Evolutionary conservation across 192 early-diverging fungal genomes (phyloP), one percentile per base, ranked within the genome.

Genomic region (Pilaira anomala): DNA sequence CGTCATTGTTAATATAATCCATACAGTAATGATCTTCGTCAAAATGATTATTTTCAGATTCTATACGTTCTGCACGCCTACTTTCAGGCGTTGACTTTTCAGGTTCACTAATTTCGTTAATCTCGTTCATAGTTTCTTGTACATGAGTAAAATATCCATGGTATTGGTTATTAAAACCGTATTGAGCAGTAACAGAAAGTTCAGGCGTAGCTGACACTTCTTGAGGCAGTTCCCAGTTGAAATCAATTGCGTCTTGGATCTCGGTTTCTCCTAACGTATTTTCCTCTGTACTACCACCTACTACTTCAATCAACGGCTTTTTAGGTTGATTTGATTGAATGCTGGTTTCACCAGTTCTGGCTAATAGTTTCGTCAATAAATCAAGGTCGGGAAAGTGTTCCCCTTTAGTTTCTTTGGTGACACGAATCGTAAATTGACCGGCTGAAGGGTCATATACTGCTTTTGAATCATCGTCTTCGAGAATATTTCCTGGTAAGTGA

Each of bases 101-200:
- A 0, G 85, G 84, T 60, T 80, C 76, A 11, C 55, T 51, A 6
- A 92, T 75, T 33, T 80, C 83, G 60, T 85, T 81, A 22, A 88
- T 79, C 71, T 92, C 90, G 62, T 90, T 92, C 46, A 78, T 81
- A 0, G 85, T 87, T 62, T 85, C 85, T 26, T 82, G 80, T 0
- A 88, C 83, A 64, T 94, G 88, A 1, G 81, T 74, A 53, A 90
- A 89, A 51, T 85, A 88, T 7, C 89, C 89, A 30, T 70, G 83
- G 73, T 96, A 93, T 25, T 86, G 81, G 63, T 87, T 85, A 75
- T 96, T 91, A 80, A 99, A 99, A 7, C 97, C 97, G 72, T 98
- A 99, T 6, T 80, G 42, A 1, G 44, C 49, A 8, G 42, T 50
- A 16, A 67, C 46, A 16, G 45, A 25, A 6, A 61, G 59, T 39